These are phyloP conservation scores for Blumeria hordei DNA, from an alignment of 2,329 filamentous ascomycete genomes.

Conservation along the genomic window DNA sequence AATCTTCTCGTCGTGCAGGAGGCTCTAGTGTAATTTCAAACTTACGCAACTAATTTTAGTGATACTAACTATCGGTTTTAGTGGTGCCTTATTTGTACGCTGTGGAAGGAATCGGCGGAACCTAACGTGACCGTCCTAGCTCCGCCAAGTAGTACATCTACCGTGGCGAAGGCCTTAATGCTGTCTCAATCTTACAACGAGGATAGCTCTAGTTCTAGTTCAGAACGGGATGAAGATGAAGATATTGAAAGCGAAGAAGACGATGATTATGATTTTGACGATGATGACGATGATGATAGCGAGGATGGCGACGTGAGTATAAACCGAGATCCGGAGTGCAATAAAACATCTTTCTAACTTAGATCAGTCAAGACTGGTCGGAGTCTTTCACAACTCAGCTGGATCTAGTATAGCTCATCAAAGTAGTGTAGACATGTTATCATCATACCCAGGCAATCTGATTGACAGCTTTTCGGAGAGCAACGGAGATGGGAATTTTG, in stretches of 20 bases:
- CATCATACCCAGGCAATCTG: no score
- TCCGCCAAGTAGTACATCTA: constrained; percentile 5
- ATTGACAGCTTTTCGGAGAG: no score
- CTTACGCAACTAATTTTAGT: not conserved
- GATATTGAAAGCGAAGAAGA: not conserved
- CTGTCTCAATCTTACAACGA: not conserved
- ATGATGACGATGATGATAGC: not conserved
- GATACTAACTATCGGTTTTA: constrained; percentile 7
- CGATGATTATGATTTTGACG: not conserved
- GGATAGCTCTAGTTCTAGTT: not conserved
- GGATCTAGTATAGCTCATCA: no score
- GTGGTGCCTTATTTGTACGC: constrained; percentile 18
- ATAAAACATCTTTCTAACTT: no score
- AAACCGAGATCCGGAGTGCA: no score
- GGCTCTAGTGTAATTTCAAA: constrained; percentile 15
- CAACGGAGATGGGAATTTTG: no score
- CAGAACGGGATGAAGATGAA: not conserved
- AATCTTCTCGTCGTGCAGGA: constrained; percentile 19
- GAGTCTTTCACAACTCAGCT: no score
- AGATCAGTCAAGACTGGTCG: no score
- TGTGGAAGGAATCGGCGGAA: constrained; percentile 6
- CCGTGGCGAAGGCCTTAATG: not conserved
- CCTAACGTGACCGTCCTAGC: constrained; percentile 2
- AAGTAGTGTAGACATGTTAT: no score
- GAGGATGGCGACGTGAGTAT: not conserved